Evolutionary conservation across 768 basidiomycete species (phyloP).

Genomic region (Naematelia aurantialba): DNA sequence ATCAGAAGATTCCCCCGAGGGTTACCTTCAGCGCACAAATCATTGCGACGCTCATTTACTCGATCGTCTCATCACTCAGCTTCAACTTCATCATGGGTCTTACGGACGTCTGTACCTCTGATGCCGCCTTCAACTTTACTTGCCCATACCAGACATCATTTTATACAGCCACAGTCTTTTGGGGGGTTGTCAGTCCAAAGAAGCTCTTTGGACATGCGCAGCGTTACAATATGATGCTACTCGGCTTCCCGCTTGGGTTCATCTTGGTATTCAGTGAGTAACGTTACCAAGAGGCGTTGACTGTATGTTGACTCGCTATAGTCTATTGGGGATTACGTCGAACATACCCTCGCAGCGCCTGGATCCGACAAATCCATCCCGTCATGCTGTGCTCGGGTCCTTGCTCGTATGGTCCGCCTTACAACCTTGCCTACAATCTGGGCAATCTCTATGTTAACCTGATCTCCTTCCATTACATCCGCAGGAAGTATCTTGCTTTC

Average conservation of each 20-base stretch:
- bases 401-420: slow-evolving; percentile 7
- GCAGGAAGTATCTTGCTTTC: slow-evolving; percentile 35
- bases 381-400: slow-evolving; percentile 4
- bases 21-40: slow-evolving; percentile 64
- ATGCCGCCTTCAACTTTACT: slow-evolving; percentile 43
- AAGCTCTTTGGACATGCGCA: slow-evolving; percentile 48
- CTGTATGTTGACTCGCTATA: no score
- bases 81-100: slow-evolving; percentile 49
- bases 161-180: slow-evolving; percentile 50
- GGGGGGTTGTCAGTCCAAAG: slow-evolving; percentile 50
- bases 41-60: neutral
- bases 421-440: slow-evolving; percentile 25
- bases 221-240: slow-evolving; percentile 57
- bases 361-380: slow-evolving; percentile 14
- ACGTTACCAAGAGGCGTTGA: neutral
- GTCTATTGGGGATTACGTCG: slow-evolving; percentile 1
- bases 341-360: neutral
- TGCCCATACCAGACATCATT: slow-evolving; percentile 51
- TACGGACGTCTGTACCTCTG: slow-evolving; percentile 54
- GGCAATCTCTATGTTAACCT: slow-evolving; percentile 19
- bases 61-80: neutral
- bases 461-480: slow-evolving; percentile 26
- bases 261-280: slow-evolving; percentile 61
- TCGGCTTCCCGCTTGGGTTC: slow-evolving; percentile 73
- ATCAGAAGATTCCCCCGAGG: slow-evolving; percentile 77